Conservation (phyloP, 2,329 filamentous ascomycete genomes). For the Leptographium galeiforme region DNA sequence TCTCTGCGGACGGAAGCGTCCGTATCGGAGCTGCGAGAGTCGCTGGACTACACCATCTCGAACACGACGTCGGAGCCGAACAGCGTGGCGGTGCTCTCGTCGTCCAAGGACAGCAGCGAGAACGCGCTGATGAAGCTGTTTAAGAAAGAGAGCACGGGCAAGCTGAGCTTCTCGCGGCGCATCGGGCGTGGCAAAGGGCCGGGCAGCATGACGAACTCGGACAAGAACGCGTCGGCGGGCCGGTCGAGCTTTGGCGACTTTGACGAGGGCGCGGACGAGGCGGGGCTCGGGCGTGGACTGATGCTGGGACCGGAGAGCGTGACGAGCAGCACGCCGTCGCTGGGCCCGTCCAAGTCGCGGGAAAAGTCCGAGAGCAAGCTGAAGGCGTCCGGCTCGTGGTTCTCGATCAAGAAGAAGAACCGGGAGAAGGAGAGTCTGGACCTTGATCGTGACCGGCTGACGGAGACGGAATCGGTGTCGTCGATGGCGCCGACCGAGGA, state of each 20-base stretch:
- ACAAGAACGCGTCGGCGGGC: slow-evolving; percentile 41
- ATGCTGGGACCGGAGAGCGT: slow-evolving; percentile 36
- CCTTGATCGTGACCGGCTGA: slow-evolving; percentile 25
- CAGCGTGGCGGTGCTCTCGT: slow-evolving; percentile 27
- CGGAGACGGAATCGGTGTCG: slow-evolving; percentile 9
- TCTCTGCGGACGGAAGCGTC: slow-evolving; percentile 47
- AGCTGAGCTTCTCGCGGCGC: slow-evolving; percentile 48
- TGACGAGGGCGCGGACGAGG: slow-evolving; percentile 26
- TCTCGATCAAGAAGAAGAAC: slow-evolving; percentile 47
- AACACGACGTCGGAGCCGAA: slow-evolving; percentile 42
- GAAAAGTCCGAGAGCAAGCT: slow-evolving; percentile 28
- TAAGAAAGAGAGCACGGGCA: slow-evolving; percentile 51
- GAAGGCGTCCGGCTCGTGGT: slow-evolving; percentile 31
- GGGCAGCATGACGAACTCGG: slow-evolving; percentile 42
- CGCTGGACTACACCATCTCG: slow-evolving; percentile 41
- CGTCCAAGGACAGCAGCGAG: slow-evolving; percentile 24
- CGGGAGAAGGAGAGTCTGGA: slow-evolving; percentile 45
- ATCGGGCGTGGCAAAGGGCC: slow-evolving; percentile 34
- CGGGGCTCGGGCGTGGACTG: background rate
- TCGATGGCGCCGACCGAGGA: slow-evolving; percentile 7
- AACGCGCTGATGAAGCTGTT: slow-evolving; percentile 52
- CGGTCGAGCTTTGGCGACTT: slow-evolving; percentile 44
- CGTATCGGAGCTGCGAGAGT: slow-evolving; percentile 46
- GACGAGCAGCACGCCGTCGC: slow-evolving; percentile 40
- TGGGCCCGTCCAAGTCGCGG: slow-evolving; percentile 35